Base-by-base conservation (phyloP, 441 rosid species). In the Theobroma grandiflorum region DNA sequence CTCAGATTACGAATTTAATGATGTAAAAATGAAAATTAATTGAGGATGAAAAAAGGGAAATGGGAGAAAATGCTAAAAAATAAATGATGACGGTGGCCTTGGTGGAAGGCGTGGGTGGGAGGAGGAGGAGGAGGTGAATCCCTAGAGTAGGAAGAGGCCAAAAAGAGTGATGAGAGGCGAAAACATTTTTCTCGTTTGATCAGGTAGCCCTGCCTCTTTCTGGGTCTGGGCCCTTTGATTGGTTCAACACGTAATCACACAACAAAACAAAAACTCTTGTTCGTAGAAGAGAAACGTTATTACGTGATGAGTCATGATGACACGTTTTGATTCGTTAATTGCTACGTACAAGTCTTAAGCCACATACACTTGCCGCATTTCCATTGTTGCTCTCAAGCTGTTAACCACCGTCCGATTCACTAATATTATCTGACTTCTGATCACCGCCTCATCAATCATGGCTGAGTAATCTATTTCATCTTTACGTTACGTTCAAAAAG, bases 121-220 rank as follows among this genome's bases (percentile, higher is more conserved):
- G 72, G 55, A 57, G 85, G 50, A 80, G 75, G 72, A 43, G 16
- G 53, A 58, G 65, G 40, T 49, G 69, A 82, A 79, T 76, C 77
- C 63, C 11, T 5, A 75, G 73, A 42, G 64, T n/a, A 1, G 53
- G 66, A 83, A 84, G 33, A 76, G 37, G 79, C 79, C 84, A 70
- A 81, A 83, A 86, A 74, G 16, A 9, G 77, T 78, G 84, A 85
- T 68, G 71, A 45, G n/a, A 72, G 38, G 15, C 31, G 37, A 37
- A 72, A 74, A 79, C 88, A 81, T 72, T 81, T 79, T 79, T 83
- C 87, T 83, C 87, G 83, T 86, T 88, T 50, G 55, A 15, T 26
- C 31, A 26, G 77, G 82, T 26, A 26, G 38, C 70, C 26, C 33
- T 47, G 33, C 33, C 45, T 74, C 47, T 26, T 0, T 26, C 42